Conservation (phyloP, 179 eudicot genomes). For the Sideroxylon spinosum region DNA sequence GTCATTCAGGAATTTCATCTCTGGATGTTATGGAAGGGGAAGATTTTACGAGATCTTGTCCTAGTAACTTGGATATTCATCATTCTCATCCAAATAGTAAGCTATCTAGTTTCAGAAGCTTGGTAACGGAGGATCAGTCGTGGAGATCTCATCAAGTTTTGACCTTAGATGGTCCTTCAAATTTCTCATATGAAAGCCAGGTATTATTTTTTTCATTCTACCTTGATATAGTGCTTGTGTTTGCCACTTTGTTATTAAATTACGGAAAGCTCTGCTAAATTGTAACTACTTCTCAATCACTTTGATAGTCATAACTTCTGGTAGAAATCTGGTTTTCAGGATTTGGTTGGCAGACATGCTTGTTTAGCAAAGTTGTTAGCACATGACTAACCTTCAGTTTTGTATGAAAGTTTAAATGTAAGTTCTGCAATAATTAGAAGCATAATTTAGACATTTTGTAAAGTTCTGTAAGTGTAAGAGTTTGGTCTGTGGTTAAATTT, state of each 20-base stretch:
- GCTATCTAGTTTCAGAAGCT: conserved; percentile 37
- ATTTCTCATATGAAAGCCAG: conserved; percentile 34
- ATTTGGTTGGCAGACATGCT: background rate
- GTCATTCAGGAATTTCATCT: conserved; percentile 19
- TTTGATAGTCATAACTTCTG: background rate
- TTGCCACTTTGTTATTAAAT: background rate
- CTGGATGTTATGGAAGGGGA: conserved; percentile 26
- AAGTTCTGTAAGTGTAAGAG: too few species aligned
- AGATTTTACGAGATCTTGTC: conserved; percentile 28
- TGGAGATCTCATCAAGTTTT: conserved; percentile 45
- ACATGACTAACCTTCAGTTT: background rate
- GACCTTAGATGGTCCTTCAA: conserved; percentile 28
- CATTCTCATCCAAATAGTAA: conserved; percentile 15
- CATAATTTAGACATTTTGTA: too few species aligned
- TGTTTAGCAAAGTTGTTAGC: background rate
- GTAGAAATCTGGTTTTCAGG: background rate
- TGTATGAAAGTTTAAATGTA: background rate
- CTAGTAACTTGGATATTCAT: conserved; percentile 21
- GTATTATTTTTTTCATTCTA: conserved; percentile 19
- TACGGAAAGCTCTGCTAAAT: background rate
- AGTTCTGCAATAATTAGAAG: background rate
- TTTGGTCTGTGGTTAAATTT: too few species aligned
- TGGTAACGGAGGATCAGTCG: conserved; percentile 25
- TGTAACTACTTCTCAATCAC: background rate
- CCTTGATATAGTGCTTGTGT: background rate